Evolutionary conservation across 2,329 filamentous ascomycete species (phyloP).

Genomic region (Phoma herbarum): DNA sequence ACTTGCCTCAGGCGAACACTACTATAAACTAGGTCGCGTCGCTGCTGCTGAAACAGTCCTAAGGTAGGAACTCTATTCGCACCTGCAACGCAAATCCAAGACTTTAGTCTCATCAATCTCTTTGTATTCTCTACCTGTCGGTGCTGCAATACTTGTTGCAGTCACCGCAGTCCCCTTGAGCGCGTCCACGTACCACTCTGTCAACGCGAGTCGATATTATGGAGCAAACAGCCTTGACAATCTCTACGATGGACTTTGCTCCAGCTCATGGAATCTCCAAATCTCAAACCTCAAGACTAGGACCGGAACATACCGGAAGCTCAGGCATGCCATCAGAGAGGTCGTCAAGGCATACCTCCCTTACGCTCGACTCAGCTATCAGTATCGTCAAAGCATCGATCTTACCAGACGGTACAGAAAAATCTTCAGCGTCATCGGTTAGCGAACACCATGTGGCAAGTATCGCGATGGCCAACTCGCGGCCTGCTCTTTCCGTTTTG

Average conservation of each 20-base stretch:
- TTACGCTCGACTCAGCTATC: conserved; percentile 14
- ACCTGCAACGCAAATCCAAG: conserved; percentile 4
- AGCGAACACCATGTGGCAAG: background rate
- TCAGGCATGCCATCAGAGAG: conserved; percentile 5
- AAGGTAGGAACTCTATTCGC: conserved; percentile 4
- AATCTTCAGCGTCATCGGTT: background rate
- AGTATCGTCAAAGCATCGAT: conserved; percentile 2
- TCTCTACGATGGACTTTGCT: conserved; percentile 8
- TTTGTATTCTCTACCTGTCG: background rate
- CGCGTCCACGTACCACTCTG: background rate
- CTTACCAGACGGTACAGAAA: background rate
- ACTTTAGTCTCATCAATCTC: conserved; percentile 2
- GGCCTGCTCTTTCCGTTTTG: conserved; percentile 18
- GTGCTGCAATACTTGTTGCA: background rate
- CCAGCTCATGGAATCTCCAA: background rate
- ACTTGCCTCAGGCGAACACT: conserved; percentile 5
- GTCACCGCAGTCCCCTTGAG: background rate
- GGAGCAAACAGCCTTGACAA: background rate
- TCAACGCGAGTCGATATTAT: background rate
- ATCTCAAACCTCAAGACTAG: background rate
- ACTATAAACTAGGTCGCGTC: conserved; percentile 7
- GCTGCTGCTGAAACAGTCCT: conserved; percentile 2
- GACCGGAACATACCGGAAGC: background rate
- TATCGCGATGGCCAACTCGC: background rate
- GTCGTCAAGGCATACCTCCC: conserved; percentile 19